Percentiles rank a stretch among this genome's conserved stretches.
phyloP scores from a whole-genome alignment of 257 asterid species.

The Petrea volubilis region DNA sequence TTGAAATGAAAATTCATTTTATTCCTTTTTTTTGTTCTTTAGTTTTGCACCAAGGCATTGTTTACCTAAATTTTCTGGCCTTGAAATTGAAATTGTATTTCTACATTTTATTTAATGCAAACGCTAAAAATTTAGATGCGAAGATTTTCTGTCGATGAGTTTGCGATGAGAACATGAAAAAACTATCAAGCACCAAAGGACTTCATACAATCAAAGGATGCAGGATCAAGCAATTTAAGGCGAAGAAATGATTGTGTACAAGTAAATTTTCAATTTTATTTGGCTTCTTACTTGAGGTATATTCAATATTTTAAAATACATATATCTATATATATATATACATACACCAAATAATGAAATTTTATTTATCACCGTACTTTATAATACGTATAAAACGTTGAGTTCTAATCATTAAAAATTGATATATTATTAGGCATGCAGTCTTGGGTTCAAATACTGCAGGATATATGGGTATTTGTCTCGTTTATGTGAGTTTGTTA shows the following conservation, averaged over 20 bases:
- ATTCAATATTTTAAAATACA: neutral
- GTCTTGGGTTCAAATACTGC: too few species aligned
- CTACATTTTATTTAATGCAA: neutral
- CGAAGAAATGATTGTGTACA: neutral
- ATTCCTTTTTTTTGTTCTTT: neutral
- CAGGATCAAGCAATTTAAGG: neutral
- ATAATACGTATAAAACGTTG: too few species aligned
- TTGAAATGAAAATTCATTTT: neutral
- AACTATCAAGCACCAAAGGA: neutral
- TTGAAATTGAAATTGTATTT: neutral
- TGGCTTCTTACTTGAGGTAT: neutral
- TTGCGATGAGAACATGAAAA: neutral
- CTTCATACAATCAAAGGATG: neutral
- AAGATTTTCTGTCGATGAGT: neutral
- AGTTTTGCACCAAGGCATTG: too few species aligned
- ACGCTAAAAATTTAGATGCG: neutral
- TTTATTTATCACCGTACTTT: too few species aligned
- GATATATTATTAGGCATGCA: too few species aligned
- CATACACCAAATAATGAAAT: too few species aligned
- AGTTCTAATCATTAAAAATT: too few species aligned
- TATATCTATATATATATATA: neutral
- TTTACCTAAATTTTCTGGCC: neutral
- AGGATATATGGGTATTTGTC: too few species aligned
- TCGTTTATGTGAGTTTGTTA: too few species aligned
- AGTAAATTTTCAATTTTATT: neutral